Evolutionary conservation across 2,329 filamentous ascomycete genomes (phyloP).

Genomic region (Bipolaris cookei): DNA sequence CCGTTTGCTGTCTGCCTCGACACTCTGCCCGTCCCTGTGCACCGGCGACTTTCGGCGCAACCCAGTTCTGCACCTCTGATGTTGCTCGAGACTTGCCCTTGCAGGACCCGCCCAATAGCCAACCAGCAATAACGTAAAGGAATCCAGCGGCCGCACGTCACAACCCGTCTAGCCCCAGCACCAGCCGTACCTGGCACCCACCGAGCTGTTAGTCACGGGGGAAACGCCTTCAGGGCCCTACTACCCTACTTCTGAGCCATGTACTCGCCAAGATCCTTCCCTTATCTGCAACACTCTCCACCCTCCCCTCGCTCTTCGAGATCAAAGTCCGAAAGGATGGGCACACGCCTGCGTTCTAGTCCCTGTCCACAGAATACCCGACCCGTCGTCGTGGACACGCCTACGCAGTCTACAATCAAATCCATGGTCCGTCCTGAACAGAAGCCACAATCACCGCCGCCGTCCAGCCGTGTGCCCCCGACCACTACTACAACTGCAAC

Average conservation of each 20-base stretch:
- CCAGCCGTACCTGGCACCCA: constrained; percentile 21
- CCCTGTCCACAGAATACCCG: constrained; percentile 24
- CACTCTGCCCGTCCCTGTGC: constrained; percentile 2
- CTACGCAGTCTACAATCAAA: constrained; percentile 17
- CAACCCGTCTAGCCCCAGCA: constrained; percentile 23
- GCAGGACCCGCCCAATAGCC: constrained; percentile 41
- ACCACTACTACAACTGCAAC: constrained; percentile 18
- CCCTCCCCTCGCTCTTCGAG: constrained; percentile 39
- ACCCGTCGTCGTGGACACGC: constrained; percentile 14
- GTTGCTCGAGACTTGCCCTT: constrained; percentile 31
- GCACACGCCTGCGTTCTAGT: constrained; percentile 31
- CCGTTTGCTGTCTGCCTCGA: constrained; percentile 1
- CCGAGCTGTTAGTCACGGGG: constrained; percentile 35
- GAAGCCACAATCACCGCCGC: constrained; percentile 8
- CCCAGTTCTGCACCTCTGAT: constrained; percentile 37
- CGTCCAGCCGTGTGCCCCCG: constrained; percentile 1
- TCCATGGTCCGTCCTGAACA: constrained; percentile 7
- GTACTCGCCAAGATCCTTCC: constrained; percentile 54
- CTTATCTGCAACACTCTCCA: constrained; percentile 47
- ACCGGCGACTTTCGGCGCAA: constrained; percentile 19
- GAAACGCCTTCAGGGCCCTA: constrained; percentile 31
- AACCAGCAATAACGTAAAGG: constrained; percentile 48
- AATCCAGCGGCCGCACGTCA: constrained; percentile 40
- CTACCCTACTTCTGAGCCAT: constrained; percentile 45
- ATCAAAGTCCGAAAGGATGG: constrained; percentile 39